These are phyloP conservation scores for Daucus carota DNA, from an alignment of 129 eudicot species.

Conservation along the genomic window DH1_v3.0 NC_030385.2:41393001-41393500, in stretches of 20 bases:
- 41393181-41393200: slow-evolving; percentile 17
- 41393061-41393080: background rate
- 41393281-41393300: background rate
- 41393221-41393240: slow-evolving; percentile 11
- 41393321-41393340: background rate
- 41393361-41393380: no score
- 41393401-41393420: no score
- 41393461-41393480: no score
- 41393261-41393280: background rate
- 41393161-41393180: slow-evolving; percentile 11
- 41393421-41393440: no score
- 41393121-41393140: slow-evolving; percentile 9
- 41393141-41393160: slow-evolving; percentile 12
- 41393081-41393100: background rate
- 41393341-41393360: background rate
- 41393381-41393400: no score
- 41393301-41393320: background rate
- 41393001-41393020: background rate
- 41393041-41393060: background rate
- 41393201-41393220: slow-evolving; percentile 13
- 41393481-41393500: no score
- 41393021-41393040: background rate
- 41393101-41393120: background rate
- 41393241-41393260: background rate
- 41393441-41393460: no score